phyloP scores from a whole-genome alignment of 2,329 filamentous ascomycete species.

The Aspergillus ustus region DNA sequence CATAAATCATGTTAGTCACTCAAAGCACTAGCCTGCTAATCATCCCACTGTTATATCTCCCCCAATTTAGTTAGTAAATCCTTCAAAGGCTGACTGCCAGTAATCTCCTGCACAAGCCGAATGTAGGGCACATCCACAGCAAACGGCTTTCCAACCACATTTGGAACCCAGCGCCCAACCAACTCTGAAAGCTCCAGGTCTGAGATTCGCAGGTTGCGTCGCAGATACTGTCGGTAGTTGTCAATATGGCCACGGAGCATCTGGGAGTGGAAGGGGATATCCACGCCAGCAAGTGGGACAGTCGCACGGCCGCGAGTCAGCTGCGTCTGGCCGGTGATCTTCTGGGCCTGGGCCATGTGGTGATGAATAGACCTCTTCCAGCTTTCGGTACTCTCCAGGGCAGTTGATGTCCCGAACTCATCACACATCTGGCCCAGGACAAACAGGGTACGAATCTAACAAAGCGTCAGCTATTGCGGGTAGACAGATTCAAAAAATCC shows the following conservation, averaged over 20 bases:
- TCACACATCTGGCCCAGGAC: not conserved
- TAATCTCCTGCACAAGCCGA: not conserved
- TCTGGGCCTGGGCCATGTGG: not conserved
- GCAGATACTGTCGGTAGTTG: conserved; percentile 6
- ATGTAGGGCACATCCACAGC: not conserved
- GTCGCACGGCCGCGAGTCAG: conserved; percentile 3
- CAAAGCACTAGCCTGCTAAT: too few relatives aligned
- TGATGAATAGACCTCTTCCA: not conserved
- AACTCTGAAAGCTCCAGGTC: conserved; percentile 8
- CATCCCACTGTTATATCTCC: too few relatives aligned
- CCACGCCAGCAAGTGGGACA: conserved; percentile 9
- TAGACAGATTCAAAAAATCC: too few relatives aligned
- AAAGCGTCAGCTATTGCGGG: too few relatives aligned
- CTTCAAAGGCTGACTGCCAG: not conserved
- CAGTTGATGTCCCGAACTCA: not conserved
- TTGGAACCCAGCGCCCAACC: conserved; percentile 12
- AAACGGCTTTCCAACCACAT: conserved; percentile 11
- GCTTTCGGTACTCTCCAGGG: fast-evolving
- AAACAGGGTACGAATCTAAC: conserved; percentile 6
- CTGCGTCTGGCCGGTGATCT: not conserved
- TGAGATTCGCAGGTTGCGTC: not conserved
- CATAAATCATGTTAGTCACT: too few relatives aligned
- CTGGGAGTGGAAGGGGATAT: conserved; percentile 14
- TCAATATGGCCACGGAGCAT: conserved; percentile 8
- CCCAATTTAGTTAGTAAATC: not conserved